Evolutionary conservation across 768 basidiomycete genomes (phyloP).

Genomic region (Lenzites betulinus): DNA sequence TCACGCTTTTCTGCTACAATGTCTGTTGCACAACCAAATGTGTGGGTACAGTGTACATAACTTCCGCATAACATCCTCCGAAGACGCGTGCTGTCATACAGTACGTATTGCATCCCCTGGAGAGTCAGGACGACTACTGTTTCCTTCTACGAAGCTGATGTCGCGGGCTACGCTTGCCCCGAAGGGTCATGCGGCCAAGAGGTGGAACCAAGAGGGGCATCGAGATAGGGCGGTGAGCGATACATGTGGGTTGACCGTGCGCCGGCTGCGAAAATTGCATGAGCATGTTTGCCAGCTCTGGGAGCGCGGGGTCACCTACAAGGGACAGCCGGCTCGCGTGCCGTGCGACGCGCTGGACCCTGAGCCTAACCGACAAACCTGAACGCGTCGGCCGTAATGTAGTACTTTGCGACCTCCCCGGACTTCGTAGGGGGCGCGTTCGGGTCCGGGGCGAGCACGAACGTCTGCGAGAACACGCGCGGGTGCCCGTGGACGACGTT

Average conservation of each 20-base stretch:
- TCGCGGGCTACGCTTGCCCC: background rate
- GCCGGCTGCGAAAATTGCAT: conserved; percentile 1
- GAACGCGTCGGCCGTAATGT: conserved; percentile 75
- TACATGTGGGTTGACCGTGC: background rate
- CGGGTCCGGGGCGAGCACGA: conserved; percentile 80
- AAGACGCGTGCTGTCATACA: background rate
- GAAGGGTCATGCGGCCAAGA: background rate
- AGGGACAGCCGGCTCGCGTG: background rate
- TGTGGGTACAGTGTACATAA: background rate
- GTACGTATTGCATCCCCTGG: background rate
- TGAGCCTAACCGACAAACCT: conserved; percentile 71
- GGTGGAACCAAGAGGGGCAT: background rate
- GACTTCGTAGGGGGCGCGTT: conserved; percentile 61
- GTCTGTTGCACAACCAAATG: background rate
- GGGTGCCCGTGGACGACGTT: conserved; percentile 73
- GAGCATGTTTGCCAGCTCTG: conserved; percentile 11
- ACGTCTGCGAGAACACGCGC: conserved; percentile 85
- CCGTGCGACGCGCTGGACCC: background rate
- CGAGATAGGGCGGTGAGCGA: background rate
- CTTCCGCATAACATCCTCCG: background rate
- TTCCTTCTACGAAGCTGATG: background rate
- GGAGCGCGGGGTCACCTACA: conserved; percentile 2
- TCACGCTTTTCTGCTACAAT: conserved; percentile 15
- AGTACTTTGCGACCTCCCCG: conserved; percentile 82
- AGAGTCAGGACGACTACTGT: background rate